Base-by-base conservation (phyloP, 768 basidiomycete genomes). In the Rhodosporidiobolus sp. region DNA sequence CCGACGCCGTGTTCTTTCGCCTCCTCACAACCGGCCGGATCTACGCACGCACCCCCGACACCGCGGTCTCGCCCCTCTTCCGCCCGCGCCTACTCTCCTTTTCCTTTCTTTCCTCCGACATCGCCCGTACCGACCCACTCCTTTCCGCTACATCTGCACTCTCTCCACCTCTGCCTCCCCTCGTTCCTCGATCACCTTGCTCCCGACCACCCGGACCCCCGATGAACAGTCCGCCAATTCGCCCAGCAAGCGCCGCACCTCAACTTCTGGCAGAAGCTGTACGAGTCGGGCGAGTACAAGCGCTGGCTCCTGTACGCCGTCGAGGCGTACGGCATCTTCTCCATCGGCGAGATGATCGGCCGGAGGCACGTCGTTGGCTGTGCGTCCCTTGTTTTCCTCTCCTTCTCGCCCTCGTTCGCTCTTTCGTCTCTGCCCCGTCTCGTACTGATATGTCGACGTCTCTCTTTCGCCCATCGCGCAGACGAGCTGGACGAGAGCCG, bases 241-340 rank as follows among this genome's bases (percentile, higher is more conserved):
- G 90, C 87, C 86, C 78, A 83, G 28, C 87, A 87, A 59, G 87
- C 87, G 26, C 83, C 81, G 63, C 86, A 85, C 79, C 80, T 83
- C 0, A 82, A 83, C 32, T 90, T 88, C 81, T 88, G 88, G 86
- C 85, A 87, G 19, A 83, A 43, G 38, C 38, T 43, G 38, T 78
- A 86, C 22, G 80, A 83, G 77, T 87, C 83, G 59, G 91, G 91
- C 12, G 87, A 91, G 77, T 86, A 87, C 81, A 85, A 84, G 11
- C 85, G 85, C 76, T 57, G 71, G 56, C 84, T 92, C 34, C 87
- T 87, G 17, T 91, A 92, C 79, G 91, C 86, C 16, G 79, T 92
- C 32, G 91, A 95, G 82, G 92, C 91, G 45, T 95, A 94, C 79
- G 88, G 89, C 24, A 89, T 95, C 77, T 95, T 90, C 85, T 90